Evolutionary conservation across 2,329 filamentous ascomycete genomes (phyloP).

Genomic region (Pseudogymnoascus sp.): DNA sequence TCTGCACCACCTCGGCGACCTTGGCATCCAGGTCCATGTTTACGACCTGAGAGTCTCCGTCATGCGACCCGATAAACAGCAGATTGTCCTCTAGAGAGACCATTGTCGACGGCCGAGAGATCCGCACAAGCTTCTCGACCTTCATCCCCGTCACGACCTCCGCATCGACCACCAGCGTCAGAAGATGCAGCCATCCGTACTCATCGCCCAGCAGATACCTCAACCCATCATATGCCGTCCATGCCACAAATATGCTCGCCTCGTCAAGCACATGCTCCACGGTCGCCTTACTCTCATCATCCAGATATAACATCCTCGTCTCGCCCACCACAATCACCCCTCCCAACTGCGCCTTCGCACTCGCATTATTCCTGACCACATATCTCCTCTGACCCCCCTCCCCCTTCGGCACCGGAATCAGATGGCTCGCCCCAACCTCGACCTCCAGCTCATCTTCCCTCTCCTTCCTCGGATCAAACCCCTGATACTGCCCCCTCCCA

Average conservation of each 20-base stretch:
- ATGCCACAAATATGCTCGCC: constrained; percentile 82
- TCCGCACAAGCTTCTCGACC: constrained; percentile 55
- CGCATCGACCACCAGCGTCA: constrained; percentile 64
- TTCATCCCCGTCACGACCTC: constrained; percentile 62
- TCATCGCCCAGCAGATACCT: constrained; percentile 88
- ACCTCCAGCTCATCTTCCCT: constrained; percentile 47
- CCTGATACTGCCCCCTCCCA: constrained; percentile 43
- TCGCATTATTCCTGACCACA: constrained; percentile 46
- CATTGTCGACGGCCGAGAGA: constrained; percentile 68
- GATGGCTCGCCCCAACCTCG: constrained; percentile 48
- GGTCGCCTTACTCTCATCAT: constrained; percentile 62
- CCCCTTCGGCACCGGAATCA: constrained; percentile 54
- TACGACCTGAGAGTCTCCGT: constrained; percentile 83
- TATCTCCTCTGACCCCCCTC: constrained; percentile 52
- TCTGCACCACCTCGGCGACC: constrained; percentile 55
- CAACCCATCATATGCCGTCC: constrained; percentile 74
- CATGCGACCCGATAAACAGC: constrained; percentile 84
- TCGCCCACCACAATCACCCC: constrained; percentile 70
- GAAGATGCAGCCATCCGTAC: constrained; percentile 76
- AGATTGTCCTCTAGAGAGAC: constrained; percentile 67
- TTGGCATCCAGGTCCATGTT: constrained; percentile 45
- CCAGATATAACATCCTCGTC: constrained; percentile 76
- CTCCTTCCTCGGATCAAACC: constrained; percentile 48
- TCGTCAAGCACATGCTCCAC: constrained; percentile 60
- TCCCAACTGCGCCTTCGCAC: constrained; percentile 48